Conservation (phyloP, 225 moss, liverwort and hornwort species). For the Bryoerythrophyllum caledonicum region DNA sequence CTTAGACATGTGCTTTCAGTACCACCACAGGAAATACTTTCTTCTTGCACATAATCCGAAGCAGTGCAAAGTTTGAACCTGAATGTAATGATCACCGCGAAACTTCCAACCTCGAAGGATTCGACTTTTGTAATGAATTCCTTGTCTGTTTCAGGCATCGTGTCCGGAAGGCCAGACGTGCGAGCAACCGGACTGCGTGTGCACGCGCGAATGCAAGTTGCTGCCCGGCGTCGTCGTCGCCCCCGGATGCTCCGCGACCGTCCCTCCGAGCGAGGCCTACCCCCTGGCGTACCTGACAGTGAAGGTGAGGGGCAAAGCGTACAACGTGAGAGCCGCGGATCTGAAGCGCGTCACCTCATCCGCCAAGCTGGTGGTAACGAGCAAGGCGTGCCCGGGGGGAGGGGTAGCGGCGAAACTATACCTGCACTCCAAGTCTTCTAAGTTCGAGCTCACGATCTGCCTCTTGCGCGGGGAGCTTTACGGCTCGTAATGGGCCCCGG, state of each 20-base stretch:
- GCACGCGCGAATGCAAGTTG: neutral
- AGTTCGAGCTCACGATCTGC: neutral
- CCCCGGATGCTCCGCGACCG: neutral
- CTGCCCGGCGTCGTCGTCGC: conserved; percentile 14
- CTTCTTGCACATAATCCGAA: no score
- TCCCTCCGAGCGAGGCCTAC: neutral
- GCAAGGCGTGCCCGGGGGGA: neutral
- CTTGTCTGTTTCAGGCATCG: no score
- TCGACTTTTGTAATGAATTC: no score
- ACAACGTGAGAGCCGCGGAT: neutral
- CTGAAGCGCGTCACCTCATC: neutral
- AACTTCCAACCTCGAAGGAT: no score
- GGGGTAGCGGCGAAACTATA: neutral
- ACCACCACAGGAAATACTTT: no score
- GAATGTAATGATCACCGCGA: no score
- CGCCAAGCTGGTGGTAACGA: neutral
- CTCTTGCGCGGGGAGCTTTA: conserved; percentile 3
- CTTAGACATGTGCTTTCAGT: no score
- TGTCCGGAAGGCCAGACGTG: conserved; percentile 18
- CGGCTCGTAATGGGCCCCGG: neutral
- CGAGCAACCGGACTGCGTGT: neutral
- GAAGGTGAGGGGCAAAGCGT: neutral
- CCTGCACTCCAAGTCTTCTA: neutral
- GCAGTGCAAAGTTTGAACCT: no score
- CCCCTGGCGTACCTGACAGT: conserved; percentile 16